phyloP scores from a whole-genome alignment of 805 yeast genomes.

The Candida chauliodis region DNA sequence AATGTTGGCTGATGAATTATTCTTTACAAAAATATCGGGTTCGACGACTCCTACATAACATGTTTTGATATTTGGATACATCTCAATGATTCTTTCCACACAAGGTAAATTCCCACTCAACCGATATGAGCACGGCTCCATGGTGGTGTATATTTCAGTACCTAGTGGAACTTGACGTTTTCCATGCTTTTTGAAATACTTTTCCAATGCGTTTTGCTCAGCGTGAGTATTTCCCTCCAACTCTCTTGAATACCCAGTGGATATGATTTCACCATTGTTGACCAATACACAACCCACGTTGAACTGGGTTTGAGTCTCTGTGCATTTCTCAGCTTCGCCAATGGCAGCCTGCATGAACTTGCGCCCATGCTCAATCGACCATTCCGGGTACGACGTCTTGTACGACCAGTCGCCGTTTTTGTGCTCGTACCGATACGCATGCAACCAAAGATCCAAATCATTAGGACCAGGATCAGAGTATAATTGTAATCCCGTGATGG shows the following conservation, averaged over 20 bases:
- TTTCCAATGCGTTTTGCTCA: constrained; percentile 88
- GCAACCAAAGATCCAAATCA: constrained; percentile 86
- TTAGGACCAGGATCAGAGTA: constrained; percentile 88
- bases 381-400: constrained; percentile 71
- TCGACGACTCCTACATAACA: constrained; percentile 91
- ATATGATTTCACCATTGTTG: constrained; percentile 53
- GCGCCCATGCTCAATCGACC: constrained; percentile 66
- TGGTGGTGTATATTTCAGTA: constrained; percentile 83
- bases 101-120: constrained; percentile 91
- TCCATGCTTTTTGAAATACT: constrained; percentile 47
- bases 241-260: constrained; percentile 87
- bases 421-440: constrained; percentile 78
- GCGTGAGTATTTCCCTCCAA: constrained; percentile 96
- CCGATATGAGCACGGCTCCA: constrained; percentile 94
- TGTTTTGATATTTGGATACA: constrained; percentile 48
- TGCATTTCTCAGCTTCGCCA: constrained; percentile 75
- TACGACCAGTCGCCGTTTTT: constrained; percentile 62
- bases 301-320: constrained; percentile 78
- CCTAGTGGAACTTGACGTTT: constrained; percentile 59
- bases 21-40: constrained; percentile 83
- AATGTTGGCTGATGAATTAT: constrained; percentile 60
- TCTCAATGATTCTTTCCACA: constrained; percentile 66
- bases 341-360: constrained; percentile 74
- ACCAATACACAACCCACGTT: constrained; percentile 92
- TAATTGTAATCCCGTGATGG: constrained; percentile 62